Percentiles rank a stretch among this genome's conserved stretches.
phyloP scores from a whole-genome alignment of 192 early-diverging fungal species.

The Rhizoclosmatium sp. region DNA sequence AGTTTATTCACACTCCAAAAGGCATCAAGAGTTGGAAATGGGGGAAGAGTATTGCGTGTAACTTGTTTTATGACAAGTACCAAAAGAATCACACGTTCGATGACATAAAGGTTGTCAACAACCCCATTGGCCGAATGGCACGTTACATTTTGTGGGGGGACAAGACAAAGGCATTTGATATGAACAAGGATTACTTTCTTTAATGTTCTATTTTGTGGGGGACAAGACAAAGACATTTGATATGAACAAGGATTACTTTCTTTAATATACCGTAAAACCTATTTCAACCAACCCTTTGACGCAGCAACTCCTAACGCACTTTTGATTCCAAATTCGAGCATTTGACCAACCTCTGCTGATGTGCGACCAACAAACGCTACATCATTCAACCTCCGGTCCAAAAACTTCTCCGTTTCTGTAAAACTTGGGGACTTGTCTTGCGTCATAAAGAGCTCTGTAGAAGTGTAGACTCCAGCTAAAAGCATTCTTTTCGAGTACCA shows the following conservation, averaged over 20 bases:
- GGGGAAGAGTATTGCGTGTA: background rate
- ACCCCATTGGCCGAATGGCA: background rate
- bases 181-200: too few relatives aligned
- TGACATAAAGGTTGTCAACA: background rate
- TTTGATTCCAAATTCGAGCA: constrained; percentile 40
- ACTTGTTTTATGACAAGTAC: background rate
- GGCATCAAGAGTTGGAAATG: background rate
- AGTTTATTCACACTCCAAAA: background rate
- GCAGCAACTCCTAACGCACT: constrained; percentile 38
- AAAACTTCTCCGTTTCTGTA: constrained; percentile 77
- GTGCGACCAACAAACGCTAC: constrained; percentile 65
- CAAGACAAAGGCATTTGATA: background rate
- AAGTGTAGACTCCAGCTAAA: constrained; percentile 84
- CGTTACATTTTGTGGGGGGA: constrained; percentile 7
- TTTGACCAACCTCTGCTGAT: constrained; percentile 28
- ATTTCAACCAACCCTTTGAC: constrained; percentile 15
- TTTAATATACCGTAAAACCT: background rate
- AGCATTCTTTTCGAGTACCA: constrained; percentile 88
- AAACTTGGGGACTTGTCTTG: constrained; percentile 82
- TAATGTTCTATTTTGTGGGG: background rate
- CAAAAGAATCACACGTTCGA: background rate
- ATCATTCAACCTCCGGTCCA: constrained; percentile 81
- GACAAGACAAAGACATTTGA: background rate
- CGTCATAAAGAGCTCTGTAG: constrained; percentile 94
- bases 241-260: too few relatives aligned